phyloP scores from a whole-genome alignment of 202 grass and related monocot species.

The Panicum virgatum region DNA sequence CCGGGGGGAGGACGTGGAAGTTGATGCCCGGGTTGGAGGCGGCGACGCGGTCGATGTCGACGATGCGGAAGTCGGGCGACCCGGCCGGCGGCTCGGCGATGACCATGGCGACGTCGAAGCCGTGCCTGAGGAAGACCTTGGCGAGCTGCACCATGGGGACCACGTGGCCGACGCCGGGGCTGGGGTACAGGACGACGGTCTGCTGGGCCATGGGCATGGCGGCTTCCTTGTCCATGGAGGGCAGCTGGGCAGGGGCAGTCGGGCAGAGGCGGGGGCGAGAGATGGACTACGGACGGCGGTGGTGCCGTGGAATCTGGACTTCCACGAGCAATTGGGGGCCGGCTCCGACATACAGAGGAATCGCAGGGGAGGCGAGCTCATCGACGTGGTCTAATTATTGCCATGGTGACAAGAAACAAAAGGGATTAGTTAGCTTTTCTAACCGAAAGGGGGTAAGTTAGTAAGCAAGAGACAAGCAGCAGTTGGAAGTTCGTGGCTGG shows the following conservation, averaged over 20 bases:
- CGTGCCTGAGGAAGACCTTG: neutral
- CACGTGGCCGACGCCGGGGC: constrained; percentile 4
- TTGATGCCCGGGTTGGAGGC: neutral
- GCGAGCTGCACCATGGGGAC: constrained; percentile 5
- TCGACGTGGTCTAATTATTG: neutral
- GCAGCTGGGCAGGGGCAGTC: too few relatives aligned
- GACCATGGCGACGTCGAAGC: constrained; percentile 20
- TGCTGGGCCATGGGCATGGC: neutral
- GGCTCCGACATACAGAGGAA: neutral
- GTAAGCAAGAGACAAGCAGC: neutral
- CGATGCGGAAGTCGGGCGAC: constrained; percentile 15
- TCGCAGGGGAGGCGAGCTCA: neutral
- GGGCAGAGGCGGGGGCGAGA: neutral
- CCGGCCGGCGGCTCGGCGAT: neutral
- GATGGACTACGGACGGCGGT: neutral
- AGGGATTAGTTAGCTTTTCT: neutral
- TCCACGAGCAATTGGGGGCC: neutral
- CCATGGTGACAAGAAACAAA: neutral
- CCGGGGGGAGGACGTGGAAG: constrained; percentile 3
- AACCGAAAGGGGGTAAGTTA: neutral
- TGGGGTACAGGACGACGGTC: constrained; percentile 11
- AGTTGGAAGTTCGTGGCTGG: neutral
- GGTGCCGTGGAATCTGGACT: too few relatives aligned
- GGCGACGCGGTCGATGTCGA: neutral
- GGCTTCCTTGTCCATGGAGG: neutral